A percentile compares a stretch with the other conserved stretches of the same genome.
These are phyloP conservation scores for Diaporthe sp. DNA, from an alignment of 2,329 filamentous ascomycete species.

Conservation along the genomic window DNA sequence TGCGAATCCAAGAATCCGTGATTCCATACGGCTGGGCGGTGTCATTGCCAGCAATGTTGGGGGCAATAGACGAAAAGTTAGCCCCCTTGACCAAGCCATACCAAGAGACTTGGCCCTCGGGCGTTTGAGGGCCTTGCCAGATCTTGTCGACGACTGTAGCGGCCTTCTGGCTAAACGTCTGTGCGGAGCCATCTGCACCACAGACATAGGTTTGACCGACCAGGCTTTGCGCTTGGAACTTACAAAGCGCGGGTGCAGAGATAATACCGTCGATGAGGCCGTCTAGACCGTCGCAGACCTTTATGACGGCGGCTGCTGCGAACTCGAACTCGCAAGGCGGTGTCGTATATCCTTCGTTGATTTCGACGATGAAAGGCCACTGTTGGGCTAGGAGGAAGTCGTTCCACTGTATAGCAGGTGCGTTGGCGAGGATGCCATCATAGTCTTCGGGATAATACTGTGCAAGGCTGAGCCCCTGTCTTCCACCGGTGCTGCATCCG, in stretches of 20 bases:
- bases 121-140: conserved; percentile 3
- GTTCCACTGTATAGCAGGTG: conserved; percentile 18
- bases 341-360: conserved; percentile 2
- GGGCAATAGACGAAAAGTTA: not conserved
- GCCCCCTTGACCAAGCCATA: conserved; percentile 16
- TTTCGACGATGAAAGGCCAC: conserved; percentile 22
- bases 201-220: not conserved
- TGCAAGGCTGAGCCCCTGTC: conserved; percentile 8
- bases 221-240: not conserved
- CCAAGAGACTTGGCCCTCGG: conserved; percentile 9
- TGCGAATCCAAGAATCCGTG: conserved; percentile 14
- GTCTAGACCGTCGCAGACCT: conserved; percentile 18
- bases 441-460: conserved; percentile 15
- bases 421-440: conserved; percentile 13
- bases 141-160: conserved; percentile 20
- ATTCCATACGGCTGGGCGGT: conserved; percentile 11
- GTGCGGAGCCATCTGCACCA: not conserved
- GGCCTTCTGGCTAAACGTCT: not conserved
- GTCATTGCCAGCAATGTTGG: conserved; percentile 20
- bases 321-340: conserved; percentile 23
- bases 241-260: conserved; percentile 20
- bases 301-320: not conserved
- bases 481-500: conserved; percentile 16
- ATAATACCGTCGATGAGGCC: conserved; percentile 8
- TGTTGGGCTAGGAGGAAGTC: conserved; percentile 13